Evolutionary conservation across 2,329 filamentous ascomycete genomes (phyloP), one percentile per base, ranked within the genome.

Genomic region (Eutypella sp.): DNA sequence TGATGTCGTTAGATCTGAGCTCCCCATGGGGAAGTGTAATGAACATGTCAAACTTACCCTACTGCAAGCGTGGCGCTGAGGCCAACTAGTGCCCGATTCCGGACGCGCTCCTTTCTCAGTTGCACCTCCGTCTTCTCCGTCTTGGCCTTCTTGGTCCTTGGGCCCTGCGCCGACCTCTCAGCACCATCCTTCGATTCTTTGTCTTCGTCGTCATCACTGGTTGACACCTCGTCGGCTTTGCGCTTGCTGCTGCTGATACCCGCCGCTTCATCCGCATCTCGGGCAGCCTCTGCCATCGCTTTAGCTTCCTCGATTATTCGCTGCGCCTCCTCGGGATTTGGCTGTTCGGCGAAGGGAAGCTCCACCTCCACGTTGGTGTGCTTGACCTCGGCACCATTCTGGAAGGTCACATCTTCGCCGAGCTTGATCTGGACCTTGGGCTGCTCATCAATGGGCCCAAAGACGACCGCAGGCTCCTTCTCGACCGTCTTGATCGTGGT

Each of bases 251-350:
- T 77, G 34, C 56, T 60, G 15, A 68, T 61, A 33, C 68, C 65
- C 6, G 63, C 61, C 7, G 69, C 60, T 11, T 64, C 63, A 43
- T 68, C 60, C 61, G 73, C 50, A 62, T 59, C 53, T 69, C 72
- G 68, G 47, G 76, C 78, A 49, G 83, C 74, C 51, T 86, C 79
- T 5, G 96, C 91, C 88, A 96, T 96, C 55, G 84, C 81, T 69
- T 85, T 89, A 25, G 93, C 93, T 59, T 89, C 83, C 23, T 84
- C 84, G 48, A 97, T 85, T 85, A 96, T 90, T 45, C 84, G 79
- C 47, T 86, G 78, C 1, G 90, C 84, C 57, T 93, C 87, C 52
- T 90, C 86, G 0, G 88, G 82, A 11, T 83, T 79, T 0, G 87
- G 84, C 8, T 90, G 75, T 49, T 88, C 81, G 9, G 81, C 75